Evolutionary conservation across 2,329 filamentous ascomycete genomes (phyloP), one percentile per base, ranked within the genome.

Genomic region (Calonectria henricotiae): DNA sequence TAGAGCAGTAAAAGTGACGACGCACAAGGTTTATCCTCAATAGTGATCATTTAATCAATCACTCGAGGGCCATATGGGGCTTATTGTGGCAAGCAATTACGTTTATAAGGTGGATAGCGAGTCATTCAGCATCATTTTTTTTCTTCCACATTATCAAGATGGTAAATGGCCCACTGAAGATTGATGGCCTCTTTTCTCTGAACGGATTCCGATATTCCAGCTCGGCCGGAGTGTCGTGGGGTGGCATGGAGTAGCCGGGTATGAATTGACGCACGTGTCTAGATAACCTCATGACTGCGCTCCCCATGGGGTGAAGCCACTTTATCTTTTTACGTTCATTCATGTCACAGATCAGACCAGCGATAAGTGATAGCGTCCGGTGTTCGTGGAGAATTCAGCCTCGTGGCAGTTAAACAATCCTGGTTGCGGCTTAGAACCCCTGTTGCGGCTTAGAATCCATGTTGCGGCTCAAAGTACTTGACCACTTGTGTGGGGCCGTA

Each of bases 401-500:
- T 58, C 51, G 32, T 39, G 51, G 55, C 37, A 61, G 37, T 61
- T 44, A 12, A 30, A 25, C 8, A 41, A 41, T 61, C 55, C 39
- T 32, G 27, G 55, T 41, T 61, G 55, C 55, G 39, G 55, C 55
- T 61, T 44, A 43, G 55, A 61, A 61, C 5, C 55, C 55, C 39
- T 61, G 55, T 27, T 61, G 55, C 55, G 55, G 55, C 55, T 61
- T 44, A 61, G 55, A 41, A 61, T 43, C 55, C 55, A 41, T 61
- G 55, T 61, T 61, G 55, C 55, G 55, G 55, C 55, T 61, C 55
- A 41, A 44, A 61, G 55, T 61, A 61, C 55, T 61, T 20, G 55
- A 61, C 55, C 25, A 30, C 43, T 37, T 6, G 20, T 61, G 55
- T 44, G 55, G 55, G 39, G 55, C 55, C 39, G 17, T 41, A 44